Conservation (phyloP, 208 protist species). For the Acanthamoeba culbertsoni region DNA sequence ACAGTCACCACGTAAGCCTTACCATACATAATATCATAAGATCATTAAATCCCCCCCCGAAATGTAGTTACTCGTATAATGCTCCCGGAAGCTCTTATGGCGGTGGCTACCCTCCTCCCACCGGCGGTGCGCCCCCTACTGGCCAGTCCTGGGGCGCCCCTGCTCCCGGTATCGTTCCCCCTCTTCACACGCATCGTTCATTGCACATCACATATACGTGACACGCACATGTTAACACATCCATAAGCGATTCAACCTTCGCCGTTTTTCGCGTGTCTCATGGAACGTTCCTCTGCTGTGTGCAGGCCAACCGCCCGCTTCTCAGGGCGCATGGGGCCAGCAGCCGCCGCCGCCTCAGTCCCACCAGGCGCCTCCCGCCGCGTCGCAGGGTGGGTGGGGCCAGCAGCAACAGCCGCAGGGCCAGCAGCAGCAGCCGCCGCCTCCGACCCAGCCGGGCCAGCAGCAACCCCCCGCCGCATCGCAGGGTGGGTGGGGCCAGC, state of each 20-base stretch:
- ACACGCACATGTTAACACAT: not conserved
- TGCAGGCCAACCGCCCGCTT: not conserved
- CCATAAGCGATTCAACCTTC: too few relatives aligned
- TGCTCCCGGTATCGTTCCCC: not conserved
- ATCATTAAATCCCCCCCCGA: not conserved
- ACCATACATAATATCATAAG: not conserved
- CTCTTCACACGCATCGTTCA: not conserved
- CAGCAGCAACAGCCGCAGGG: not conserved
- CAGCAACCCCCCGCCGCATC: not conserved
- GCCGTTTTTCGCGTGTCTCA: too few relatives aligned
- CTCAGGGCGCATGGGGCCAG: not conserved
- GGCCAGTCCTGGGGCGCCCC: not conserved
- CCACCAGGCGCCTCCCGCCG: not conserved
- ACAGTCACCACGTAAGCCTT: not conserved
- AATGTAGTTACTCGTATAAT: not conserved
- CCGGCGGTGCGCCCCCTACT: not conserved
- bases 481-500: not conserved
- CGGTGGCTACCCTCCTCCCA: not conserved
- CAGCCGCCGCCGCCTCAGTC: not conserved
- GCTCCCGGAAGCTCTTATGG: not conserved
- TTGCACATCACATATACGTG: not conserved
- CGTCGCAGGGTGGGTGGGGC: not conserved
- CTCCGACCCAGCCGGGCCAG: not conserved
- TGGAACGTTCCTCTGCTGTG: too few relatives aligned
- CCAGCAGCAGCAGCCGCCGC: not conserved